phyloP scores from a whole-genome alignment of 306 rosid genomes.

The Cyclanthera cordifolia region DNA sequence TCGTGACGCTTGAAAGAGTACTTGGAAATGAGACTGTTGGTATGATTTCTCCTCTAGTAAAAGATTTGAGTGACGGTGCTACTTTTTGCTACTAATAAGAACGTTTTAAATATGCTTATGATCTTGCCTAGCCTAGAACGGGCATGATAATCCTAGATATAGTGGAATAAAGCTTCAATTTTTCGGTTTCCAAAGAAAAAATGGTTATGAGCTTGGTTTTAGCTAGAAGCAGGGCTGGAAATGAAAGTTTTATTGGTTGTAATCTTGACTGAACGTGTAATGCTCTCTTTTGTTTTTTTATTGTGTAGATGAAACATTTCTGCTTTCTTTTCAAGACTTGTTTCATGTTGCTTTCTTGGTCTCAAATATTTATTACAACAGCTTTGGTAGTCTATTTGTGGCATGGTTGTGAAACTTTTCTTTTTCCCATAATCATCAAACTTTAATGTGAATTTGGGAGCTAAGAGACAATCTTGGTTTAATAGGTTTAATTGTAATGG shows the following conservation, averaged over 20 bases:
- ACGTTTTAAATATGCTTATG: too few species aligned
- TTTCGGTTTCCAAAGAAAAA: too few species aligned
- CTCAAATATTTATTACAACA: neutral
- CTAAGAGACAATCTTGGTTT: neutral
- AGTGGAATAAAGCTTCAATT: too few species aligned
- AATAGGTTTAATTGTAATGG: neutral
- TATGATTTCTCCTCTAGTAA: conserved; percentile 20
- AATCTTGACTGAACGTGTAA: neutral
- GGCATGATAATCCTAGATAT: too few species aligned
- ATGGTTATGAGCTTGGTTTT: neutral
- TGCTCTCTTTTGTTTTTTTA: neutral
- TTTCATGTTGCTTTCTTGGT: neutral
- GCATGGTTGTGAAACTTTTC: neutral
- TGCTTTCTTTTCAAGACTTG: neutral
- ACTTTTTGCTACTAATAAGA: neutral
- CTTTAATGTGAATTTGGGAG: neutral
- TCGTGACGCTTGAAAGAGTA: conserved; percentile 87
- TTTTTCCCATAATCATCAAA: too few species aligned
- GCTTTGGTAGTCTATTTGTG: neutral
- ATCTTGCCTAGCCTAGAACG: too few species aligned
- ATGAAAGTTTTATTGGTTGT: neutral
- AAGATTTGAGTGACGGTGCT: neutral
- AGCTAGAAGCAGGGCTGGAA: neutral
- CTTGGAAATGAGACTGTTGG: conserved; percentile 88
- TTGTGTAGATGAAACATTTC: neutral